A percentile compares a stretch with the other conserved stretches of the same genome.
Conservation (phyloP, 305 asterid genomes). For the Rubia peregrina region DNA sequence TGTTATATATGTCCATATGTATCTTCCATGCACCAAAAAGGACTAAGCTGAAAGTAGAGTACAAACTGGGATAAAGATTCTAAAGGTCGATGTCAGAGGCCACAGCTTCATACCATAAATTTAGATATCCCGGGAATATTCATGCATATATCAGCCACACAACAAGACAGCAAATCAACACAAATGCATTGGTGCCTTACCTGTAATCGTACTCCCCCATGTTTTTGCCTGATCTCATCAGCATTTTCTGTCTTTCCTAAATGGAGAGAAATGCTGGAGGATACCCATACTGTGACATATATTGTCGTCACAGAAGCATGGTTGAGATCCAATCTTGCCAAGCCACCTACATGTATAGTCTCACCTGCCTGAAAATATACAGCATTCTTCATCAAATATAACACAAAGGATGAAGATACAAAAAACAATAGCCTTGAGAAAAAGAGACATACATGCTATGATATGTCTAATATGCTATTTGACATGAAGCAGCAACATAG, state of each 20-base stretch:
- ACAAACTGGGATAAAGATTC: background rate
- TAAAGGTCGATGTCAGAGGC: background rate
- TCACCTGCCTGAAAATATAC: conserved; percentile 68
- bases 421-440: background rate
- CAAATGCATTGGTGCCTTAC: conserved; percentile 30
- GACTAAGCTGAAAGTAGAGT: background rate
- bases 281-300: conserved; percentile 72
- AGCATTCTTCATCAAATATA: conserved; percentile 16
- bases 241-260: conserved; percentile 82
- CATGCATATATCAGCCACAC: background rate
- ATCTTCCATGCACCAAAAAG: background rate
- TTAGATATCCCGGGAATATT: background rate
- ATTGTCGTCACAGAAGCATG: conserved; percentile 74
- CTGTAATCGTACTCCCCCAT: conserved; percentile 81
- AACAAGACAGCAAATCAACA: background rate
- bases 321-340: conserved; percentile 70
- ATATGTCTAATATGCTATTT: background rate
- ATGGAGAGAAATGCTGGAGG: conserved; percentile 71
- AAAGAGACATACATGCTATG: background rate
- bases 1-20: background rate
- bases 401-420: background rate
- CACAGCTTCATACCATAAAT: background rate
- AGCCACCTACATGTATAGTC: conserved; percentile 67
- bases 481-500: background rate
- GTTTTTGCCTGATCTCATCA: conserved; percentile 68